A percentile compares a stretch with the other conserved stretches of the same genome.
phyloP scores from a whole-genome alignment of 345 rosid genomes.

The Turritis glabra region DNA sequence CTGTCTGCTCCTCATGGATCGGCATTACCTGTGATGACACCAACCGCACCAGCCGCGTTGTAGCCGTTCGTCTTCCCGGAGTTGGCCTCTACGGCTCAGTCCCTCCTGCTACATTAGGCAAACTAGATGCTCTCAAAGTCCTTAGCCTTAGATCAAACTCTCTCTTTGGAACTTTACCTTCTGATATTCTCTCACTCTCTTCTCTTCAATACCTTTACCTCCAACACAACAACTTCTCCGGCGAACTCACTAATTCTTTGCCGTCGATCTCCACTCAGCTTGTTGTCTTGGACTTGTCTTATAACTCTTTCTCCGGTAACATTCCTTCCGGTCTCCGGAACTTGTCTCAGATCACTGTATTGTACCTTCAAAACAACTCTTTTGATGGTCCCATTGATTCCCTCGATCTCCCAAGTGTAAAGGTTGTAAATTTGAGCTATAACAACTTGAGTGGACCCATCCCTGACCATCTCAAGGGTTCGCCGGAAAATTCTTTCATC shows the following conservation, averaged over 20 bases:
- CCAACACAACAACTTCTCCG: constrained; percentile 67
- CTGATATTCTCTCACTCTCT: constrained; percentile 60
- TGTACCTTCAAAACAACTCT: constrained; percentile 60
- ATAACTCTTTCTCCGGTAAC: constrained; percentile 60
- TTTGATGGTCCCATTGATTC: constrained; percentile 53
- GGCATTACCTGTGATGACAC: constrained; percentile 57
- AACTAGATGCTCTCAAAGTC: constrained; percentile 55
- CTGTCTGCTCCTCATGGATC: constrained; percentile 58
- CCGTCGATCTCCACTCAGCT: constrained; percentile 46
- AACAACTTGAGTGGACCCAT: constrained; percentile 68
- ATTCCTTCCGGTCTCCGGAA: constrained; percentile 48
- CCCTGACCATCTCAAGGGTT: constrained; percentile 52
- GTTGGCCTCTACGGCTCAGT: constrained; percentile 66
- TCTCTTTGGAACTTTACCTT: constrained; percentile 63
- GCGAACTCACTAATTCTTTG: constrained; percentile 40
- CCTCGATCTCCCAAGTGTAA: constrained; percentile 52
- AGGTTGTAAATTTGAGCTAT: constrained; percentile 55
- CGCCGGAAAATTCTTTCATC: constrained; percentile 48
- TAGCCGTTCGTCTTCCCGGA: constrained; percentile 64
- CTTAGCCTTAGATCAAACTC: constrained; percentile 77
- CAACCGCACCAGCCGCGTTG: constrained; percentile 40
- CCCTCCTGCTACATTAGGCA: constrained; percentile 53
- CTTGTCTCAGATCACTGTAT: constrained; percentile 41
- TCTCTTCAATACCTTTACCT: constrained; percentile 59
- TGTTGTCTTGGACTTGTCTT: constrained; percentile 62